Evolutionary conservation across 345 rosid species (phyloP).

Genomic region (Lagerstroemia speciosa): DNA sequence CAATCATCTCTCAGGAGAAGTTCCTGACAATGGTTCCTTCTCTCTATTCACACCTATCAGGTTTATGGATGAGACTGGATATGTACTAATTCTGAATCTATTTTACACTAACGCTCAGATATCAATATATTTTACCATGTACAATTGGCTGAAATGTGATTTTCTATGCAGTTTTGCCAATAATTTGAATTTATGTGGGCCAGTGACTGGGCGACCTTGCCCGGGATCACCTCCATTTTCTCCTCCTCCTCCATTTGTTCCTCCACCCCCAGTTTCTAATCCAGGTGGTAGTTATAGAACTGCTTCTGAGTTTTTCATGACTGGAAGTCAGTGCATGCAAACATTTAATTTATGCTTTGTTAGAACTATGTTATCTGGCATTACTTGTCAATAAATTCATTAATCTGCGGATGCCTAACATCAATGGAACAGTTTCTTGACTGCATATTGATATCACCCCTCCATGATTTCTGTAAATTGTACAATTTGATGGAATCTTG

Average conservation of each 20-base stretch:
- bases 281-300: slow-evolving; percentile 37
- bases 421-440: not conserved
- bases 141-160: slow-evolving; percentile 1
- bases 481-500: not conserved
- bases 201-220: slow-evolving; percentile 89
- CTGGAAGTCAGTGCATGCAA: not conserved
- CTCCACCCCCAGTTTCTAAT: slow-evolving; percentile 57
- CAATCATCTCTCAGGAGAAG: slow-evolving; percentile 79
- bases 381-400: not conserved
- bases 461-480: not conserved
- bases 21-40: slow-evolving; percentile 98
- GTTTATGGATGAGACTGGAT: slow-evolving; percentile 29
- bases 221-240: slow-evolving; percentile 99
- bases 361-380: not conserved
- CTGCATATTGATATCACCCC: not conserved
- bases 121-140: not conserved
- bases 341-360: not conserved
- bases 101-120: not conserved
- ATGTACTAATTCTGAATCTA: not conserved
- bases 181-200: slow-evolving; percentile 89
- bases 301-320: not conserved
- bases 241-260: slow-evolving; percentile 98
- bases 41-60: slow-evolving; percentile 97
- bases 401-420: not conserved
- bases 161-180: slow-evolving; percentile 80